Evolutionary conservation across 2,329 filamentous ascomycete species (phyloP).

Genomic region (Sclerotinia trifoliorum): DNA sequence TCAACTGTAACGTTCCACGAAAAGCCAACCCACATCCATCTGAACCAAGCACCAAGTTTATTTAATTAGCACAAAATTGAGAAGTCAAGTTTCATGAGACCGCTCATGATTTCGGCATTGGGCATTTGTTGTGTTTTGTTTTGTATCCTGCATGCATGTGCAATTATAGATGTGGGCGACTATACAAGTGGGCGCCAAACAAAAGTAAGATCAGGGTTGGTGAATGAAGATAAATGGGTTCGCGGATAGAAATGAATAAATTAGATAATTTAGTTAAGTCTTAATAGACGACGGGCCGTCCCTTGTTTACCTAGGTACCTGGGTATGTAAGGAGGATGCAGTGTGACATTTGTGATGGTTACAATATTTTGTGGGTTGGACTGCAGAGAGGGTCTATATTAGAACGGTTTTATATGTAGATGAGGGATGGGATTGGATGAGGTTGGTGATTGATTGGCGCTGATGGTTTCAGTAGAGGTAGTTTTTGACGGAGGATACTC

Average conservation of each 20-base stretch:
- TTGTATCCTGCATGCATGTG: background rate
- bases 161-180: background rate
- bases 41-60: background rate
- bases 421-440: conserved; percentile 5
- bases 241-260: background rate
- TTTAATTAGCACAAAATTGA: too few species aligned
- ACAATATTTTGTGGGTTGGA: background rate
- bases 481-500: too few species aligned
- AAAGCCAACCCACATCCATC: background rate
- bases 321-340: background rate
- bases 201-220: background rate
- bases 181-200: background rate
- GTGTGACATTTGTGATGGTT: background rate
- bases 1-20: background rate
- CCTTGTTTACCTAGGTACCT: background rate
- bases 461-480: background rate
- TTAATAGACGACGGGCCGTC: conserved; percentile 15
- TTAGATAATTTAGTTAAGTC: background rate
- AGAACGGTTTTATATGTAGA: background rate
- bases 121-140: background rate
- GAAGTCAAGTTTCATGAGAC: background rate
- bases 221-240: background rate
- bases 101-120: too few species aligned
- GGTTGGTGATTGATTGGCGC: background rate
- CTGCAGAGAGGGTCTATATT: background rate